Evolutionary conservation across 2,329 filamentous ascomycete genomes (phyloP).

Genomic region (Curvularia sp.): DNA sequence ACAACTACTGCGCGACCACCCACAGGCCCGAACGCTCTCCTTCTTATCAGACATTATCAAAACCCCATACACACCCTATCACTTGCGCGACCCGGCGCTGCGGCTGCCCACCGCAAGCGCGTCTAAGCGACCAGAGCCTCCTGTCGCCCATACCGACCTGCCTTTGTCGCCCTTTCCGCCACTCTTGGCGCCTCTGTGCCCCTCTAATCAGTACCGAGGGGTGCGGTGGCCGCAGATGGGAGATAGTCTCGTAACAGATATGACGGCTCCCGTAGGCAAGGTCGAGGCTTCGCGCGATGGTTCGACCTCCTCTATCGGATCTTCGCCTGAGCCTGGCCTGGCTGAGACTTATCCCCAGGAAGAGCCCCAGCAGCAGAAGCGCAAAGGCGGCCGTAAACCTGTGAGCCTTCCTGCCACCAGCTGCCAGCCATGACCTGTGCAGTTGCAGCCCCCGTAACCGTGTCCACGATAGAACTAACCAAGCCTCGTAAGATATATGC

Average conservation of each 20-base stretch:
- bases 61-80: conserved; percentile 47
- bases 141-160: conserved; percentile 27
- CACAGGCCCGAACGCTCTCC: conserved; percentile 37
- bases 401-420: conserved; percentile 63
- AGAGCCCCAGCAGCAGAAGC: conserved; percentile 72
- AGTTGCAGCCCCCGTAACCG: conserved; percentile 30
- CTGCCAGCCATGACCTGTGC: conserved; percentile 35
- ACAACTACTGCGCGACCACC: conserved; percentile 52
- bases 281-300: conserved; percentile 54
- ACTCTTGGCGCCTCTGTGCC: conserved; percentile 47
- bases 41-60: conserved; percentile 57
- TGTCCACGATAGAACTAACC: conserved; percentile 52
- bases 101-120: conserved; percentile 45
- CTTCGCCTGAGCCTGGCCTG: conserved; percentile 57
- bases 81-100: conserved; percentile 43
- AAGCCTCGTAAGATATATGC: conserved; percentile 82
- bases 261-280: conserved; percentile 57
- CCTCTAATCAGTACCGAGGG: conserved; percentile 51
- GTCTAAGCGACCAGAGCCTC: conserved; percentile 49
- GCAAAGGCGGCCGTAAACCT: conserved; percentile 96
- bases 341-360: conserved; percentile 53
- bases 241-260: conserved; percentile 56
- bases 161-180: conserved; percentile 45
- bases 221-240: conserved; percentile 59
- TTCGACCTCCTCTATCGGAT: conserved; percentile 58